Conservation (phyloP, 495 filamentous ascomycete genomes). For the Apiosordaria backusii region DNA sequence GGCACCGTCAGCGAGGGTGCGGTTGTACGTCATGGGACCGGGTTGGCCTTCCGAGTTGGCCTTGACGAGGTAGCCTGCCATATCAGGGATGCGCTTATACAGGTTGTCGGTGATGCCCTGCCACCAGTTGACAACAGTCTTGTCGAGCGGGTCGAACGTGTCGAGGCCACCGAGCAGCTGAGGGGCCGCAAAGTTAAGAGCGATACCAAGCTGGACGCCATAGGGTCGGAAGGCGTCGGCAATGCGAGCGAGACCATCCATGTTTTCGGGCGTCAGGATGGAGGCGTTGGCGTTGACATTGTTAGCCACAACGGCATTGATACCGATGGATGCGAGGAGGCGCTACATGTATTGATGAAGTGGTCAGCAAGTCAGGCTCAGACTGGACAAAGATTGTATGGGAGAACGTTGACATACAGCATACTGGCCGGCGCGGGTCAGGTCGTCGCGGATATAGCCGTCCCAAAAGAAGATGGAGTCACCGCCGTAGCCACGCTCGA, state of each 20-base stretch:
- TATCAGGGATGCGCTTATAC: constrained; percentile 59
- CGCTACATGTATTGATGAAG: too few species aligned
- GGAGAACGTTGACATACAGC: too few species aligned
- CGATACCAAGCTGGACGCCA: constrained; percentile 62
- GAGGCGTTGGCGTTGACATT: constrained; percentile 68
- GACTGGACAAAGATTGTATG: too few species aligned
- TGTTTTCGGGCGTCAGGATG: constrained; percentile 52
- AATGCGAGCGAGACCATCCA: constrained; percentile 58
- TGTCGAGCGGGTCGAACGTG: constrained; percentile 64
- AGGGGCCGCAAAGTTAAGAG: constrained; percentile 66
- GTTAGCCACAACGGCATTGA: constrained; percentile 67
- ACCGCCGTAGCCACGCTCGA: constrained; percentile 68
- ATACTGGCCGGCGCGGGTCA: constrained; percentile 58
- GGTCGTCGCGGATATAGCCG: constrained; percentile 51
- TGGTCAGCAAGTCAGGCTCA: too few species aligned
- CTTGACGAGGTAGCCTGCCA: constrained; percentile 68
- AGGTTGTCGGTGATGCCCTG: constrained; percentile 53
- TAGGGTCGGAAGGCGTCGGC: constrained; percentile 64
- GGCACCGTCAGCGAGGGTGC: constrained; percentile 65
- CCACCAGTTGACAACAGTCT: constrained; percentile 60
- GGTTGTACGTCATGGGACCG: constrained; percentile 64
- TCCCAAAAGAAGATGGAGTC: constrained; percentile 64
- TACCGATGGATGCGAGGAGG: constrained; percentile 60
- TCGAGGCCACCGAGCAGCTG: constrained; percentile 51
- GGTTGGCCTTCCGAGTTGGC: constrained; percentile 73